Percentiles rank a stretch among this genome's conserved stretches.
Conservation (phyloP, 352 stramenopile genomes). For the Phytophthora vignae region DNA sequence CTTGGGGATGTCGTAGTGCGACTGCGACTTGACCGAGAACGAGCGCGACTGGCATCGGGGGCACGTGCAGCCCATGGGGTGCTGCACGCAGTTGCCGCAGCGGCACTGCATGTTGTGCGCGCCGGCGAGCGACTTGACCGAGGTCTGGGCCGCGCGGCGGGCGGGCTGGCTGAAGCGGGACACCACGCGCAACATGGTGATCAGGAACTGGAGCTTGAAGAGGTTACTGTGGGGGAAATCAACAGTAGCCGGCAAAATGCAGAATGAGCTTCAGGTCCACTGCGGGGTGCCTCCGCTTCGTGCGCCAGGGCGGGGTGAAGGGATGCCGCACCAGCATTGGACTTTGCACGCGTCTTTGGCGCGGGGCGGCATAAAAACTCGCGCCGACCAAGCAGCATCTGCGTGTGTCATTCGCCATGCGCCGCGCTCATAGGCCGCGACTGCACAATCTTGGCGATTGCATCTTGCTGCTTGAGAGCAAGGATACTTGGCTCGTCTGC, state of each 20-base stretch:
- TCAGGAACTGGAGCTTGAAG: constrained; percentile 23
- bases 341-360: constrained; percentile 33
- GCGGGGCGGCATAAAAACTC: constrained; percentile 35
- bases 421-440: too few relatives aligned
- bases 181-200: constrained; percentile 39
- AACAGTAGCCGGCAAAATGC: constrained; percentile 27
- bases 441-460: constrained; percentile 18
- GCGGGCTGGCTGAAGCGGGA: constrained; percentile 42
- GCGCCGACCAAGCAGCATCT: constrained; percentile 20
- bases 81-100: constrained; percentile 43
- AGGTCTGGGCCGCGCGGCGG: constrained; percentile 16
- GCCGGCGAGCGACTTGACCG: constrained; percentile 30
- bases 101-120: constrained; percentile 38
- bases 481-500: constrained; percentile 12
- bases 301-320: background rate
- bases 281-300: background rate
- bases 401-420: constrained; percentile 4
- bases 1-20: constrained; percentile 61
- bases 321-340: background rate
- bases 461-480: constrained; percentile 6
- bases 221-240: constrained; percentile 12
- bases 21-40: constrained; percentile 58
- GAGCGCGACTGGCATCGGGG: constrained; percentile 37
- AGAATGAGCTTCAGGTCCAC: constrained; percentile 27
- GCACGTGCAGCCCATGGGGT: constrained; percentile 36